A percentile compares a stretch with the other conserved stretches of the same genome.
phyloP scores from a whole-genome alignment of 1,284 basidiomycete genomes.

The Tylopilus sp. region DNA sequence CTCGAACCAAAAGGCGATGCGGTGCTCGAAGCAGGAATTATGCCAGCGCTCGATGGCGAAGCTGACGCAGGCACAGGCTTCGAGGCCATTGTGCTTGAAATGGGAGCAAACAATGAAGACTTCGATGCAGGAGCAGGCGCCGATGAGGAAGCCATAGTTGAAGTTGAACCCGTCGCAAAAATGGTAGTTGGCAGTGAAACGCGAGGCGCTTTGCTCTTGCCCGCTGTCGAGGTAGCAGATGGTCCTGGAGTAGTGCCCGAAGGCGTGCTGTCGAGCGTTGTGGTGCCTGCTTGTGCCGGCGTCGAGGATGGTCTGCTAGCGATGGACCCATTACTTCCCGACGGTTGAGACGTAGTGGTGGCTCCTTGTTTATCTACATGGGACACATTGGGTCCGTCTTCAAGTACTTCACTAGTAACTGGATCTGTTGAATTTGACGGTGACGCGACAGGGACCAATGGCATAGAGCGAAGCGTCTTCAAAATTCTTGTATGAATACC shows the following conservation, averaged over 20 bases:
- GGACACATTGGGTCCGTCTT: not conserved
- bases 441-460: not conserved
- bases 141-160: too few relatives aligned
- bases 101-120: too few relatives aligned
- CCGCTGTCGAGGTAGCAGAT: not conserved
- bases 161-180: too few relatives aligned
- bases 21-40: too few relatives aligned
- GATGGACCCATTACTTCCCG: not conserved
- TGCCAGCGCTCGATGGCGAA: too few relatives aligned
- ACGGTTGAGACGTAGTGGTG: not conserved
- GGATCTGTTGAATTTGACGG: not conserved
- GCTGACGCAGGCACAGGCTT: too few relatives aligned
- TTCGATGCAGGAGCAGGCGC: too few relatives aligned
- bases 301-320: not conserved
- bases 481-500: constrained; percentile 37
- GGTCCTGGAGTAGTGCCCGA: not conserved
- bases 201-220: not conserved
- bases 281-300: not conserved
- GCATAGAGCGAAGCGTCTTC: constrained; percentile 6
- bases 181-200: not conserved
- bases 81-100: too few relatives aligned
- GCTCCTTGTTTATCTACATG: not conserved
- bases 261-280: not conserved
- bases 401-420: not conserved
- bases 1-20: too few relatives aligned